Base-by-base conservation (phyloP, 768 basidiomycete genomes). In the Tricholoma sp. region DNA sequence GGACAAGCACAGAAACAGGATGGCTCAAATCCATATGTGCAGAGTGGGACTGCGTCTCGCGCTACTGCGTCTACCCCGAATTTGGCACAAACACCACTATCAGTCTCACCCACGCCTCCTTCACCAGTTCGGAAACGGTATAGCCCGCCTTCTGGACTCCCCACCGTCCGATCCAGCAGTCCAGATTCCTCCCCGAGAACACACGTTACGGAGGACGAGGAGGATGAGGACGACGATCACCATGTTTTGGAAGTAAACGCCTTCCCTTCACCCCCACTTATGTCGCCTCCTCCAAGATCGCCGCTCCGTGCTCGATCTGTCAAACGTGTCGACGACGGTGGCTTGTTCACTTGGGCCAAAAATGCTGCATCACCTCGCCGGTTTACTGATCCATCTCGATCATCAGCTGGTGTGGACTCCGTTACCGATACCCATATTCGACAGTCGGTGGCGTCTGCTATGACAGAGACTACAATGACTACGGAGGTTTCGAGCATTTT, bases 1-100 rank as follows among this genome's bases (percentile, higher is more conserved):
- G 80, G 78, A 15, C 74, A 74, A 61, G 66, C 65, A 13, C 72
- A 65, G 54, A 74, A 57, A 60, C 56, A 62, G 12, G 58, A 52
- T 52, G 55, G 59, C 57, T 36, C 58, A 33, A 65, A 69, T 42
- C 73, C 74, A 32, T 75, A 78, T 60, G 72, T 72, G 31, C 70
- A 72, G 54, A 71, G 49, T 28, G 52, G 74, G 50, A 55, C 65
- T 29, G 57, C 71, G 9, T 75, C 79, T 17, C 73, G 76, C 44
- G 80, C 79, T 0, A 76, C 80, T 24, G 77, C 82, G 15, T 88
- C 86, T 2, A 83, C 86, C 1, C 86, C 86, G 11, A 84, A 89
- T 68, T 69, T 88, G 50, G 56, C 65, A 2, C 63, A 61, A 29
- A 53, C 66, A 44, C 72, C 73, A 20, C 67, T 72, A 39, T 71